These are phyloP conservation scores for Fraxinus anomala DNA, from an alignment of 257 asterid species.

Conservation along the genomic window DNA sequence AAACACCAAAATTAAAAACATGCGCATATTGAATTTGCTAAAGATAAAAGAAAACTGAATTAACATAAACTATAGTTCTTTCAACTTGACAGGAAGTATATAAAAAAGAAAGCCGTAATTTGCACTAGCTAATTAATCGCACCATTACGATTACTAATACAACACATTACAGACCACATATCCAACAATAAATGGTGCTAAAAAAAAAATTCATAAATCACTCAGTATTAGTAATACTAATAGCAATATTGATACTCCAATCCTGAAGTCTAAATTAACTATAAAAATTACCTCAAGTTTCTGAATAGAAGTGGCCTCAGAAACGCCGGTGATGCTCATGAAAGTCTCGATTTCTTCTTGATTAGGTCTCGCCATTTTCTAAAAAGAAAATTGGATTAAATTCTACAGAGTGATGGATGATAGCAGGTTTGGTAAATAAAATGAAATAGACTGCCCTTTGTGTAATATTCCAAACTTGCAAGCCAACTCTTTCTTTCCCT, in stretches of 20 bases:
- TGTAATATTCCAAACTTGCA: conserved; percentile 15
- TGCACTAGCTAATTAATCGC: neutral
- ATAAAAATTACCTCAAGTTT: conserved; percentile 45
- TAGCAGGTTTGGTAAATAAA: conserved; percentile 27
- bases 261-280: neutral
- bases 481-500: conserved; percentile 7
- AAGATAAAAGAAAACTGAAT: neutral
- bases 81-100: neutral
- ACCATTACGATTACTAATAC: neutral
- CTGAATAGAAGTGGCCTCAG: conserved; percentile 47
- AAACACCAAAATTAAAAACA: neutral
- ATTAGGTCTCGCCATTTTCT: conserved; percentile 51
- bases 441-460: neutral
- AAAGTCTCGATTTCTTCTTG: conserved; percentile 56
- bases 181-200: neutral
- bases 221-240: neutral
- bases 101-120: no score
- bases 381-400: conserved; percentile 14
- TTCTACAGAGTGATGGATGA: conserved; percentile 21
- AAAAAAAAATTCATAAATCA: conserved; percentile 4
- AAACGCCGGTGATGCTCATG: conserved; percentile 61
- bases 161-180: neutral
- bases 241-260: neutral
- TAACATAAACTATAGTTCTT: neutral
- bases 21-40: neutral